Evolutionary conservation across 768 basidiomycete genomes (phyloP).

Genomic region (Suillus hirtellus): DNA sequence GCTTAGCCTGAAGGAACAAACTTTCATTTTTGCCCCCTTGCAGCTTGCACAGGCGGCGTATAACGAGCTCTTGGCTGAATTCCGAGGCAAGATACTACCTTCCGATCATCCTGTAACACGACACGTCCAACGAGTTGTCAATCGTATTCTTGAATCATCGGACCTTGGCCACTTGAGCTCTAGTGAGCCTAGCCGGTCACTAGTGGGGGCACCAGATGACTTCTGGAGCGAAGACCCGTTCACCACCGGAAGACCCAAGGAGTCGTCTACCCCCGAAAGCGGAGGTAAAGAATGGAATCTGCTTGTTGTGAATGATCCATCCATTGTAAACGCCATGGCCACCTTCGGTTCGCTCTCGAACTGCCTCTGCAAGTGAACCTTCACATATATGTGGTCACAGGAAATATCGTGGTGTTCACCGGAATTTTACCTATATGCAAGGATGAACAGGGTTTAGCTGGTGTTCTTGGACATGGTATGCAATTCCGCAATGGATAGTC

Average conservation of each 20-base stretch:
- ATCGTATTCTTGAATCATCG: conserved; percentile 66
- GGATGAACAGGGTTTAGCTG: conserved; percentile 82
- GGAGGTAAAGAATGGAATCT: conserved; percentile 58
- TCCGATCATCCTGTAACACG: conserved; percentile 61
- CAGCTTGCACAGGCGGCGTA: conserved; percentile 46
- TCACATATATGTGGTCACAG: conserved; percentile 32
- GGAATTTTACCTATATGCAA: conserved; percentile 79
- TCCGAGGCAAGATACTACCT: conserved; percentile 58
- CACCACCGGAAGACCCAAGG: conserved; percentile 9
- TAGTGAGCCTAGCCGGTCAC: conserved; percentile 10
- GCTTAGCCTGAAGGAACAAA: conserved; percentile 17
- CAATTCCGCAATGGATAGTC: not conserved
- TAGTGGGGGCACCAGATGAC: conserved; percentile 15
- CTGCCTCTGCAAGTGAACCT: not conserved
- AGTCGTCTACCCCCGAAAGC: conserved; percentile 17
- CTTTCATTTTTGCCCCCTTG: not conserved
- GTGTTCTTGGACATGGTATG: conserved; percentile 81
- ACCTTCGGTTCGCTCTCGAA: conserved; percentile 50
- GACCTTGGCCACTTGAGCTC: conserved; percentile 62
- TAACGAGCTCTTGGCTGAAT: conserved; percentile 50
- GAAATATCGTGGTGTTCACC: conserved; percentile 83
- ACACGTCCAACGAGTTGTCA: conserved; percentile 70
- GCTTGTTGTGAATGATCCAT: conserved; percentile 73
- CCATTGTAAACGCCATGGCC: conserved; percentile 77
- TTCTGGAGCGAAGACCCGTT: conserved; percentile 26